A percentile compares a stretch with the other conserved stretches of the same genome.
phyloP scores from a whole-genome alignment of 257 asterid species.

The Lithospermum erythrorhizon region DNA sequence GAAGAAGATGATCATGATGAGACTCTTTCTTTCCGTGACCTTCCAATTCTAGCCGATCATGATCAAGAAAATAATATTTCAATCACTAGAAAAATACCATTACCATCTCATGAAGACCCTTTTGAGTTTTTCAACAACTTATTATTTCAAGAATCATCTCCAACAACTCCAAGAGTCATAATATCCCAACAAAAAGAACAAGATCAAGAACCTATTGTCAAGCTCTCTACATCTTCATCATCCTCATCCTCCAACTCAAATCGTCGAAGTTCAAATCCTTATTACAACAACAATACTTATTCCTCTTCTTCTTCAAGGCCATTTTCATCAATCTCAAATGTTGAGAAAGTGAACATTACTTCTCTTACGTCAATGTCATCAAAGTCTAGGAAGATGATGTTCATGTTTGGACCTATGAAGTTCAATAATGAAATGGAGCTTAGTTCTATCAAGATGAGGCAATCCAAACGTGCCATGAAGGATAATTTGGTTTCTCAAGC shows the following conservation, averaged over 20 bases:
- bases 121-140: conserved; percentile 1
- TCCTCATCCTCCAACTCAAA: conserved; percentile 1
- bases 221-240: neutral
- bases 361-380: conserved; percentile 62
- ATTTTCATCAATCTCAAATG: conserved; percentile 18
- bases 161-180: neutral
- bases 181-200: too few relatives aligned
- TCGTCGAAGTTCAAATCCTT: conserved; percentile 1
- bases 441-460: conserved; percentile 50
- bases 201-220: neutral
- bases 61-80: neutral
- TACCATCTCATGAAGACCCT: neutral
- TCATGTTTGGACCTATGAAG: conserved; percentile 70
- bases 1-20: neutral
- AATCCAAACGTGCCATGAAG: conserved; percentile 14
- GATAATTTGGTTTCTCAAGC: conserved; percentile 2
- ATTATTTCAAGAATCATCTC: conserved; percentile 1
- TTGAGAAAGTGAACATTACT: conserved; percentile 42
- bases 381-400: conserved; percentile 52
- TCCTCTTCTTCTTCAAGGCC: neutral
- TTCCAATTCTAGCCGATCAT: neutral
- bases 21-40: neutral
- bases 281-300: neutral
- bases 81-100: neutral
- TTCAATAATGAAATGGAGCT: conserved; percentile 78